Base-by-base conservation (phyloP, 768 basidiomycete genomes). In the Trametopsis cervina region DNA sequence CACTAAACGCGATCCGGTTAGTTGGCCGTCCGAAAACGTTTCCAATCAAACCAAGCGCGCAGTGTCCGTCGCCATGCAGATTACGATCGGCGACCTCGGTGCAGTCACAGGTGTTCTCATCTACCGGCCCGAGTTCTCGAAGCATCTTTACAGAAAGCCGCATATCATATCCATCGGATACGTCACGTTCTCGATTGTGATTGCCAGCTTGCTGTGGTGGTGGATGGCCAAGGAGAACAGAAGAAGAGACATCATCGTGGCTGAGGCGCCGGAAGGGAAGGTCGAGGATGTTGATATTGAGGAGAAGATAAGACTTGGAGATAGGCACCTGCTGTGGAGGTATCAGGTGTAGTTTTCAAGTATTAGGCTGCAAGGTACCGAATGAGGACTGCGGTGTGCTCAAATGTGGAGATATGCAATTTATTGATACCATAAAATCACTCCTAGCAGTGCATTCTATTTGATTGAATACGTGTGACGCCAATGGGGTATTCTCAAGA, bases 21-120 rank as follows among this genome's bases (percentile, higher is more conserved):
- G 50, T 35, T 82, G 81, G 77, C 78, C 80, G 0, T 70, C 75
- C 15, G 81, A 83, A 61, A 83, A 83, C 52, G 78, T 84, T n/a
- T 79, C 79, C 11, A 77, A 75, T 10, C 81, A 83, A 54, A 83
- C 80, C 3, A 82, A 83, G 58, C 73, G 81, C 11, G 80, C 81
- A 0, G 70, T 80, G 2, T 77, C 76, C 1, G 70, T 80, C 3
- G 81, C 77, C 1, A 73, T 78, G 71, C 82, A 83, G 57, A 81
- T 84, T 41, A 76, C 75, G 7, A 72, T 83, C 10, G 79, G 79
- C 11, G 77, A 83, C 52, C 64, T 78, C 27, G 81, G 78, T 2
- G 78, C 80, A 15, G 75, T 81, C 36, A 71, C 73, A 40, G 80
- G 75, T n/a, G 73, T 76, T 42, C 63, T 80, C 46, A 66, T 81